Evolutionary conservation across 176 grass and related monocot species (phyloP).

Genomic region (Rhynchospora tenuis): DNA sequence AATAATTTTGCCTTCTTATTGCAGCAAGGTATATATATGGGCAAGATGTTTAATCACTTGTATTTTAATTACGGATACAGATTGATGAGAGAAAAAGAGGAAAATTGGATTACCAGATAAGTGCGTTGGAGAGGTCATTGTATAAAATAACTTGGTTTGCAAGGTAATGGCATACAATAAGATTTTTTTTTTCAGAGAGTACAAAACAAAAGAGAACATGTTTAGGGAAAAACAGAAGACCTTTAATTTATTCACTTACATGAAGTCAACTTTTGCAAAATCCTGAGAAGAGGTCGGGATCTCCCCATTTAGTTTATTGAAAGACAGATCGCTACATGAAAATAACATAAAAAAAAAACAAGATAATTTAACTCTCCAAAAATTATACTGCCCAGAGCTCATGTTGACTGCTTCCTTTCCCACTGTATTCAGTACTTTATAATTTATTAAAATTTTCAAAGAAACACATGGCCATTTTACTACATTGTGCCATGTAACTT

Average conservation of each 20-base stretch:
- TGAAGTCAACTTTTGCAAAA: conserved; percentile 52
- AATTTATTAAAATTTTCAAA: background rate
- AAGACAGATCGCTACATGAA: conserved; percentile 72
- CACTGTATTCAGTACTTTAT: background rate
- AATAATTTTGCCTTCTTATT: background rate
- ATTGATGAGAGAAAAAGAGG: background rate
- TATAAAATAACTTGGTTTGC: background rate
- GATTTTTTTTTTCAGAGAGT: background rate
- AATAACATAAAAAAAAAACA: conserved; percentile 28
- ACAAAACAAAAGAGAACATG: background rate
- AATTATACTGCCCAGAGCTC: background rate
- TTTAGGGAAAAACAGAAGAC: background rate
- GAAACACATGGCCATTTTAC: background rate
- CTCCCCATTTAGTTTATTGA: conserved; percentile 71
- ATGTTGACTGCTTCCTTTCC: background rate
- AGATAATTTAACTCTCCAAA: conserved; percentile 15
- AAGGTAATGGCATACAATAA: background rate
- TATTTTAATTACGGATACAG: background rate
- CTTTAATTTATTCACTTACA: conserved; percentile 53
- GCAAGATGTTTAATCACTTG: background rate
- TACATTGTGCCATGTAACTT: background rate
- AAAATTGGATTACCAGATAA: background rate
- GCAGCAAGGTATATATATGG: background rate
- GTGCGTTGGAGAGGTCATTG: background rate
- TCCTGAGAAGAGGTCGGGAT: conserved; percentile 58